Base-by-base conservation (phyloP, 2,329 filamentous ascomycete species). In the Westerdykella sp. region DNA sequence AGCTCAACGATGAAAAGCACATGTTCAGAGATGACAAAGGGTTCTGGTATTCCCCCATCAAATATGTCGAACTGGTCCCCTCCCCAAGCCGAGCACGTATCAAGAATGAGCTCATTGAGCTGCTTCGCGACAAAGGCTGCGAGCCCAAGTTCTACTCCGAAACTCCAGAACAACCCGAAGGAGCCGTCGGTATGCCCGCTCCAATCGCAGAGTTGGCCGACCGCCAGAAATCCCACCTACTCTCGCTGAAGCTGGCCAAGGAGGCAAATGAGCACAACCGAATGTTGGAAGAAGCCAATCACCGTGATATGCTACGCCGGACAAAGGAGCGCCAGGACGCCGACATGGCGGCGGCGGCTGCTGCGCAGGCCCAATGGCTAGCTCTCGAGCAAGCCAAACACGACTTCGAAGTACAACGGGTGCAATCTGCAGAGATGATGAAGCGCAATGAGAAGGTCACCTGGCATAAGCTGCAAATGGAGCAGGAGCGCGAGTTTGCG, bases 11-110 rank as follows among this genome's bases (percentile, higher is more conserved):
- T 47, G 68, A 76, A 73, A 46, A 80, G 73, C 61, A 75, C 64
- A 52, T 63, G 44, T 64, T 56, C 44, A 47, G 51, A 15, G 56
- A 60, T 1, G 69, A 75, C 34, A 73, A 74, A 18, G 70, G 68
- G 5, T 73, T 73, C 51, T 78, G 75, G 1, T 85, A 83, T 61
- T 85, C 81, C 0, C 77, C 81, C 0, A 79, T 81, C 3, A 81
- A 80, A 67, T 85, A 84, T 56, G 71, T 81, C 15, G 63, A 65
- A 15, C 52, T 59, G 0, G 37, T 63, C 12, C 47, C 53, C 5
- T 46, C 53, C 0, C 51, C 56, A 5, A 48, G 54, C 28, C 57
- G 60, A 22, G 43, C 41, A 2, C 35, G 42, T 4, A 38, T 50
- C 14, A 59, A 52, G 45, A 35, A 46, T 25, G 46, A 53, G 4